These are phyloP conservation scores for Abrus precatorius DNA, from an alignment of 306 rosid genomes.

Conservation along the genomic window DNA sequence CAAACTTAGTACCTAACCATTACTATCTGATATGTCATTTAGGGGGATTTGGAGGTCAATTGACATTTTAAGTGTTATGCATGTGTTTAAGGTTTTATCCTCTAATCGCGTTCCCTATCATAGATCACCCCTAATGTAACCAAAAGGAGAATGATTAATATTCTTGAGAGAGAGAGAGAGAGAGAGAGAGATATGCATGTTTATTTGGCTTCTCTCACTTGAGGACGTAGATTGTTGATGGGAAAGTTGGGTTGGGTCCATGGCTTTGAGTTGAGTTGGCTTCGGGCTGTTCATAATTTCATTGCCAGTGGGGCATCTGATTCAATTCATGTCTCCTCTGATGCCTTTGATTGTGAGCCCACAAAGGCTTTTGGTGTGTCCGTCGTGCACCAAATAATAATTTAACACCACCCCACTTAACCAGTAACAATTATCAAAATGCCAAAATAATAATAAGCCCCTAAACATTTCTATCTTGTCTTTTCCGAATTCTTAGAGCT, in stretches of 20 bases:
- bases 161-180: not conserved
- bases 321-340: constrained; percentile 37
- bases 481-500: not conserved
- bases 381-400: constrained; percentile 46
- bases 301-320: constrained; percentile 46
- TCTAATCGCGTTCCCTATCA: no score
- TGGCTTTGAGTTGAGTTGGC: constrained; percentile 26
- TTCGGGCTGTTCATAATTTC: constrained; percentile 9
- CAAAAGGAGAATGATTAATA: not conserved
- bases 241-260: not conserved
- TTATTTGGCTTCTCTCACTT: constrained; percentile 1
- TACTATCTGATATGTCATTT: not conserved
- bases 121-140: not conserved
- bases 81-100: no score
- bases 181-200: not conserved
- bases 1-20: not conserved
- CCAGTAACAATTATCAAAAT: not conserved
- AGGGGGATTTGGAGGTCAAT: not conserved
- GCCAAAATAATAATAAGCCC: not conserved
- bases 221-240: not conserved
- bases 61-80: not conserved
- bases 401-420: constrained; percentile 37
- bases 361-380: constrained; percentile 48
- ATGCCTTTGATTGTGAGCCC: constrained; percentile 46
- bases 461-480: not conserved